These are phyloP conservation scores for Nitzschia sp. DNA, from an alignment of 108 stramenopile species.

Conservation along the genomic window DNA sequence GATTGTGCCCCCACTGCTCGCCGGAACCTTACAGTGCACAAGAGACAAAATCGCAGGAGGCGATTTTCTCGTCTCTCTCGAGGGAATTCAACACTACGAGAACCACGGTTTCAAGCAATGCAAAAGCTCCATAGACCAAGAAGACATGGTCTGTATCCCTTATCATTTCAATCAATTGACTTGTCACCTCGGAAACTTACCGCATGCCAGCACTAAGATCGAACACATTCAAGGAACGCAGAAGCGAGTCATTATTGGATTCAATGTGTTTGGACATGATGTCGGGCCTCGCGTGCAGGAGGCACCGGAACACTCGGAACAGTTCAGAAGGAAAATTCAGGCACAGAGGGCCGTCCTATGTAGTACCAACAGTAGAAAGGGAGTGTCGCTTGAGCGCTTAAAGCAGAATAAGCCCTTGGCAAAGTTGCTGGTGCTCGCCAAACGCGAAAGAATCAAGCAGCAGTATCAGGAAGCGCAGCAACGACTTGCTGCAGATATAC, in stretches of 20 bases:
- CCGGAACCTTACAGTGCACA: conserved; percentile 81
- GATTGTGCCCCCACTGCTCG: conserved; percentile 75
- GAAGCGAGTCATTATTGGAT: conserved; percentile 78
- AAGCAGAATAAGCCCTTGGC: conserved; percentile 50
- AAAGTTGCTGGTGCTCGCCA: conserved; percentile 69
- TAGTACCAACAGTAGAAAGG: neutral
- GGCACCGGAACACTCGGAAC: conserved; percentile 76
- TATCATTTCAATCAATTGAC: conserved; percentile 74
- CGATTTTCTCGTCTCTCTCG: conserved; percentile 61
- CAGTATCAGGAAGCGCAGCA: conserved; percentile 25
- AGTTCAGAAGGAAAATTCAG: conserved; percentile 61
- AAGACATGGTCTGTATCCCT: conserved; percentile 38
- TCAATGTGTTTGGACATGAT: conserved; percentile 76
- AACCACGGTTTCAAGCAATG: conserved; percentile 74
- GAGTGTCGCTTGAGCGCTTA: conserved; percentile 43
- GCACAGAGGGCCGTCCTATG: conserved; percentile 38
- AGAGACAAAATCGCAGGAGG: conserved; percentile 59
- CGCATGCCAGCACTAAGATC: conserved; percentile 65
- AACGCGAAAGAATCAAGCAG: conserved; percentile 44
- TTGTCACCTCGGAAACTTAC: conserved; percentile 67
- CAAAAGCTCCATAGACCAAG: neutral
- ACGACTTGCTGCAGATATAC: conserved; percentile 10
- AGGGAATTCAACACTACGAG: conserved; percentile 72
- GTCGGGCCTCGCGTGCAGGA: conserved; percentile 47
- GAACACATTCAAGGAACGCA: conserved; percentile 36